Percentiles rank a stretch among this genome's conserved stretches.
These are phyloP conservation scores for Aspergillus ostianus DNA, from an alignment of 495 filamentous ascomycete species.

Conservation along the genomic window DNA sequence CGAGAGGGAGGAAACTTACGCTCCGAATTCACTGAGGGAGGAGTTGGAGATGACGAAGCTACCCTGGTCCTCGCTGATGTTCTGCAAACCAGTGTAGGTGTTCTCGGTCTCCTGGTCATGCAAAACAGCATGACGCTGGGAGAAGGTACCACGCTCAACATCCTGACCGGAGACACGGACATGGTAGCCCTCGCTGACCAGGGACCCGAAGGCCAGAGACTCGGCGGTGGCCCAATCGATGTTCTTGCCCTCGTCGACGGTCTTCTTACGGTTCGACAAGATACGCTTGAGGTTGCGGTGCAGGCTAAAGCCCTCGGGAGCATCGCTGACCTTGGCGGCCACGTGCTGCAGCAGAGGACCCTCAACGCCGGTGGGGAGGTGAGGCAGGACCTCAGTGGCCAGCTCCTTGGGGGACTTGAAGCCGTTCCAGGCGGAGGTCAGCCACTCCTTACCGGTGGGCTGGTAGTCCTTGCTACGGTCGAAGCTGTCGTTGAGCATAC, in stretches of 20 bases:
- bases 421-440: conserved; percentile 96
- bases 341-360: conserved; percentile 70
- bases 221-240: conserved; percentile 98
- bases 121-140: conserved; percentile 93
- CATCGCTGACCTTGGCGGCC: conserved; percentile 67
- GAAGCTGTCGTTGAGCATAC: conserved; percentile 96
- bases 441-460: conserved; percentile 94
- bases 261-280: conserved; percentile 83
- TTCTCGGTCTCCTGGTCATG: conserved; percentile 93
- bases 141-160: conserved; percentile 99
- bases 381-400: conserved; percentile 89
- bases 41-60: conserved; percentile 97
- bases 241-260: conserved; percentile 84
- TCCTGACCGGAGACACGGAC: conserved; percentile 97
- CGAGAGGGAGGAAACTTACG: conserved; percentile 42
- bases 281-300: conserved; percentile 98
- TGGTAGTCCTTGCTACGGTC: conserved; percentile 96
- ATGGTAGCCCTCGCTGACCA: conserved; percentile 90
- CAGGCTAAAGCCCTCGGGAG: conserved; percentile 80
- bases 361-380: conserved; percentile 81
- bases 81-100: conserved; percentile 89
- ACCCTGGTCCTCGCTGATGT: conserved; percentile 84
- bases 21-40: conserved; percentile 91
- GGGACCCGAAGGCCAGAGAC: conserved; percentile 89
- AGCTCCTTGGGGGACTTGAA: conserved; percentile 99